phyloP scores from a whole-genome alignment of 2,329 filamentous ascomycete genomes.

The Emericellopsis cladophorae region DNA sequence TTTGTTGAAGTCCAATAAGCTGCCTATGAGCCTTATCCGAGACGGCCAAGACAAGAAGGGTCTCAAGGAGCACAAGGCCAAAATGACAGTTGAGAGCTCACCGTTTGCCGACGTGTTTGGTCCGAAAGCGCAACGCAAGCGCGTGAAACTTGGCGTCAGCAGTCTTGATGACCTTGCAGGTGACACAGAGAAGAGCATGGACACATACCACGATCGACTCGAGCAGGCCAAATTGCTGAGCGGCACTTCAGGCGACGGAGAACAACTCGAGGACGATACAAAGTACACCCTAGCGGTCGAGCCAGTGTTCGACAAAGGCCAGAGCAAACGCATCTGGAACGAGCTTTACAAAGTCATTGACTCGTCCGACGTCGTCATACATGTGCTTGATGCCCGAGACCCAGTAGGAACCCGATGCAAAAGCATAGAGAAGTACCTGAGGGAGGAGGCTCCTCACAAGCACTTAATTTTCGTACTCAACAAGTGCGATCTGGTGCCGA shows the following conservation, averaged over 20 bases:
- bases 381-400: constrained; percentile 82
- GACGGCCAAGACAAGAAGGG: constrained; percentile 71
- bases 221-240: constrained; percentile 70
- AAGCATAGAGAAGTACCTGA: constrained; percentile 71
- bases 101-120: constrained; percentile 87
- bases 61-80: constrained; percentile 82
- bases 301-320: constrained; percentile 87
- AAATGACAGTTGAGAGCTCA: constrained; percentile 80
- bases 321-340: constrained; percentile 95
- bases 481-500: constrained; percentile 70
- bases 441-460: constrained; percentile 89
- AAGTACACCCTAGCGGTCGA: constrained; percentile 53
- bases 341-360: constrained; percentile 93
- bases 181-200: constrained; percentile 67
- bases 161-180: constrained; percentile 73
- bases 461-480: constrained; percentile 49
- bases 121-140: constrained; percentile 83
- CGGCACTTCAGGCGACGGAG: constrained; percentile 48
- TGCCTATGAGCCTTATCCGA: constrained; percentile 87
- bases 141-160: constrained; percentile 77
- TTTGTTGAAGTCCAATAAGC: constrained; percentile 91
- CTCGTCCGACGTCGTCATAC: constrained; percentile 91
- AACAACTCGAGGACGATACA: constrained; percentile 32
- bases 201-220: constrained; percentile 65
- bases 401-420: constrained; percentile 82